Evolutionary conservation across 1,139 yeast species (phyloP).

Genomic region (Torulaspora globosa): DNA sequence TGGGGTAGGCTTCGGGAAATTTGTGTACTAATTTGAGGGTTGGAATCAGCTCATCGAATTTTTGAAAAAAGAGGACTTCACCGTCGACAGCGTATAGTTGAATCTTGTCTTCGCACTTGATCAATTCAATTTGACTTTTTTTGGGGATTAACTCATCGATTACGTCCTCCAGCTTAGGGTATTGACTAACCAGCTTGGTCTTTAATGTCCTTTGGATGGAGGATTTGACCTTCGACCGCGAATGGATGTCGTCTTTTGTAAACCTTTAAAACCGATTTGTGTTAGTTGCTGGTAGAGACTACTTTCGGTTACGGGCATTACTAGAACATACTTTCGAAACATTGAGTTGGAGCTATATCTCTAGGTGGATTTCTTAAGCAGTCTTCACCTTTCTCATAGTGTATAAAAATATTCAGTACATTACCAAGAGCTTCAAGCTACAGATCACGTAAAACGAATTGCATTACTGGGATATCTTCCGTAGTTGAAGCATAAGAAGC

Average conservation of each 20-base stretch:
- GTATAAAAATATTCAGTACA: background rate
- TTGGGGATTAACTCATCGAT: constrained; percentile 86
- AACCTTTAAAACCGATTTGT: constrained; percentile 45
- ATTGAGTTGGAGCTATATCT: background rate
- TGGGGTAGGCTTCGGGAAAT: constrained; percentile 77
- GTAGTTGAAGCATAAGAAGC: no score
- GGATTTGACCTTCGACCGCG: constrained; percentile 87
- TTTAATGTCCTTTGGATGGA: constrained; percentile 86
- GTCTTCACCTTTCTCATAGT: background rate
- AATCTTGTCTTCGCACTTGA: constrained; percentile 87
- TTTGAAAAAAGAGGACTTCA: constrained; percentile 75
- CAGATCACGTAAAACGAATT: no score
- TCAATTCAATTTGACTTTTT: constrained; percentile 76
- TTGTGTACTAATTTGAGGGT: constrained; percentile 73
- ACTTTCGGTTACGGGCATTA: background rate
- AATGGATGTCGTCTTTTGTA: constrained; percentile 80
- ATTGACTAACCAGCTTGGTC: constrained; percentile 65
- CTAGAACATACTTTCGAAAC: constrained; percentile 9
- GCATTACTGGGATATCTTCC: no score
- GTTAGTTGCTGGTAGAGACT: background rate
- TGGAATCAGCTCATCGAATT: constrained; percentile 81
- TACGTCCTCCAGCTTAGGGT: constrained; percentile 64
- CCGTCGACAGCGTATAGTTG: constrained; percentile 71
- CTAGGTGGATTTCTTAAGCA: background rate
- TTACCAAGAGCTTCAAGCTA: no score